A percentile compares a stretch with the other conserved stretches of the same genome.
Evolutionary conservation across 305 asterid genomes (phyloP).

Genomic region (Rubia balearica): DNA sequence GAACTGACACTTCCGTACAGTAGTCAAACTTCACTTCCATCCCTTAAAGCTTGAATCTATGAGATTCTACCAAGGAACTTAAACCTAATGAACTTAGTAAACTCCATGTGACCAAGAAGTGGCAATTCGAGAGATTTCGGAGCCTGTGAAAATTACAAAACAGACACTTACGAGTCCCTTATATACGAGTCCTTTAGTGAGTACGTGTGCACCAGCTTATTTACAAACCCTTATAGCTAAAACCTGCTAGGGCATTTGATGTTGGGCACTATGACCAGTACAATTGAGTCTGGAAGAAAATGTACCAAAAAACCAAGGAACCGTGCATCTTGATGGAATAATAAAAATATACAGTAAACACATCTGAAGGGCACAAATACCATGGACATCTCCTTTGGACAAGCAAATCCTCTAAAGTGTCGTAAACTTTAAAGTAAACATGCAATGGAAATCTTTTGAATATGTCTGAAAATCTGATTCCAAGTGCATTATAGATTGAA

Average conservation of each 20-base stretch:
- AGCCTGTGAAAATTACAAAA: not conserved
- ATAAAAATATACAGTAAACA: not conserved
- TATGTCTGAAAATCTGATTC: not conserved
- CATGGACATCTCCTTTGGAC: not conserved
- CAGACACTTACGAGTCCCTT: not conserved
- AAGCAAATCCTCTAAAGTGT: not conserved
- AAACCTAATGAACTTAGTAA: not conserved
- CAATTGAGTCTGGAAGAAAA: not conserved
- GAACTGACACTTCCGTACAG: not conserved
- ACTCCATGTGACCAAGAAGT: not conserved
- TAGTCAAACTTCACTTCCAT: not conserved
- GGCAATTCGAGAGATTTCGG: not conserved
- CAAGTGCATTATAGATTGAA: not conserved
- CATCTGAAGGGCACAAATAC: not conserved
- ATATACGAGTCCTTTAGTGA: not conserved
- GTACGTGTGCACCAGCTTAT: not conserved
- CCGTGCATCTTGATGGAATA: not conserved
- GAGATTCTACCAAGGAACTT: not conserved
- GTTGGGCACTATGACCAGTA: not conserved
- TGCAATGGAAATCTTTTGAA: not conserved
- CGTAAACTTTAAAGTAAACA: not conserved
- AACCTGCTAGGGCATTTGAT: not conserved
- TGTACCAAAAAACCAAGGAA: not conserved
- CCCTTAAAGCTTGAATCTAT: not conserved
- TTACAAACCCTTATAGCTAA: not conserved